Conservation (phyloP, 352 stramenopile species). For the Phytophthora hibernalis region DNA sequence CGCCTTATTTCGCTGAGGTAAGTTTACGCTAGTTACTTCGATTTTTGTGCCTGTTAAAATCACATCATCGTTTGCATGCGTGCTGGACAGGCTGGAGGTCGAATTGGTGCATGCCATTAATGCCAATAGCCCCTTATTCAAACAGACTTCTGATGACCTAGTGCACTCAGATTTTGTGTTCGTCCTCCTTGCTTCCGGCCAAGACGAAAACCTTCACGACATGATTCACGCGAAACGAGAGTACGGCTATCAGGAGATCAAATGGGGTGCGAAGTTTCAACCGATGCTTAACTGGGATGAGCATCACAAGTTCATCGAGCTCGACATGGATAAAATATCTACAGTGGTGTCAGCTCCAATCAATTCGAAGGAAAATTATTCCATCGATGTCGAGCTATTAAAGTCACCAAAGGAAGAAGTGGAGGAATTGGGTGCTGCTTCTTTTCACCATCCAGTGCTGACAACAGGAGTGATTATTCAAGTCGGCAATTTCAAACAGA, state of each 20-base stretch:
- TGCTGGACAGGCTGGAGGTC: conserved; percentile 50
- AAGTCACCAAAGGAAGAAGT: neutral
- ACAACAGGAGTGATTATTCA: neutral
- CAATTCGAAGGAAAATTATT: neutral
- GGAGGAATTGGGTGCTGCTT: neutral
- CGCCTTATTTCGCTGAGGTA: conserved; percentile 63
- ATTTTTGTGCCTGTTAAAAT: neutral
- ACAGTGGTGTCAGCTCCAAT: conserved; percentile 25
- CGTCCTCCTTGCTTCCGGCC: conserved; percentile 60
- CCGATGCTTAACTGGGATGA: conserved; percentile 51
- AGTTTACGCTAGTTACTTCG: neutral
- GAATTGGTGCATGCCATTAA: conserved; percentile 63
- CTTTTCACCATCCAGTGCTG: neutral
- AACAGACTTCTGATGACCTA: conserved; percentile 42
- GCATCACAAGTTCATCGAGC: conserved; percentile 34
- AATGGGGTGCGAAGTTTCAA: conserved; percentile 51
- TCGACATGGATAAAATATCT: conserved; percentile 62
- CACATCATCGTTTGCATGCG: neutral
- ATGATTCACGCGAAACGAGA: conserved; percentile 63
- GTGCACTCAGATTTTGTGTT: conserved; percentile 55
- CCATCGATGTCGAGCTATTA: conserved; percentile 2
- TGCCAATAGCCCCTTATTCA: conserved; percentile 51
- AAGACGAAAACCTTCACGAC: conserved; percentile 71
- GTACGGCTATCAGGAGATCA: conserved; percentile 50
- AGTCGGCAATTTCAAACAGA: neutral